Evolutionary conservation across 495 filamentous ascomycete species (phyloP).

Genomic region (Penicillium chermesinum): DNA sequence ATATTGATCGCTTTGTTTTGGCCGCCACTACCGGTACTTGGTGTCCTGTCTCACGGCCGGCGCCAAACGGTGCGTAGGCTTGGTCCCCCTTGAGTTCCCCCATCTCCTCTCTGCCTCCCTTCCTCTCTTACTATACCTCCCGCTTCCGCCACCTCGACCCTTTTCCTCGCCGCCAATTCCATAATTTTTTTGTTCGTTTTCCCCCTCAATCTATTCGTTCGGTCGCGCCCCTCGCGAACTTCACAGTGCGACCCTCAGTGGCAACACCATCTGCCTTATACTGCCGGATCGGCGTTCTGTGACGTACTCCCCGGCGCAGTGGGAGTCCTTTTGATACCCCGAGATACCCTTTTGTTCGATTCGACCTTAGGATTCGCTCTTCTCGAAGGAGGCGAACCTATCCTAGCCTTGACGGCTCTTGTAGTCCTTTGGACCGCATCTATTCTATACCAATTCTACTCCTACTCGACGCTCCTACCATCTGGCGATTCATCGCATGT

Average conservation of each 20-base stretch:
- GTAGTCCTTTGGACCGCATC: neutral
- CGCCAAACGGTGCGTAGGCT: conserved; percentile 54
- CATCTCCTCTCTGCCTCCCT: conserved; percentile 21
- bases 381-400: conserved; percentile 28
- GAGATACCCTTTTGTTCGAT: conserved; percentile 42
- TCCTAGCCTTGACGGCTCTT: conserved; percentile 41
- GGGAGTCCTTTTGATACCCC: conserved; percentile 21
- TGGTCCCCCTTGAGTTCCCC: conserved; percentile 35
- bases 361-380: conserved; percentile 28
- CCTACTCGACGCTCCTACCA: conserved; percentile 1
- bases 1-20: conserved; percentile 44
- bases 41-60: conserved; percentile 54
- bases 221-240: conserved; percentile 4
- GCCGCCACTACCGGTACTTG: conserved; percentile 52
- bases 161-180: conserved; percentile 16
- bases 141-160: conserved; percentile 1
- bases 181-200: conserved; percentile 19
- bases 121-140: conserved; percentile 14
- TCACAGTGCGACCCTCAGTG: conserved; percentile 20
- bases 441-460: conserved; percentile 3
- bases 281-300: conserved; percentile 35
- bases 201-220: neutral
- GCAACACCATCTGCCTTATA: conserved; percentile 12
- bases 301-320: conserved; percentile 30
- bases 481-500: conserved; percentile 45